Base-by-base conservation (phyloP, 345 rosid genomes). In the Noccaea caerulescens region DNA sequence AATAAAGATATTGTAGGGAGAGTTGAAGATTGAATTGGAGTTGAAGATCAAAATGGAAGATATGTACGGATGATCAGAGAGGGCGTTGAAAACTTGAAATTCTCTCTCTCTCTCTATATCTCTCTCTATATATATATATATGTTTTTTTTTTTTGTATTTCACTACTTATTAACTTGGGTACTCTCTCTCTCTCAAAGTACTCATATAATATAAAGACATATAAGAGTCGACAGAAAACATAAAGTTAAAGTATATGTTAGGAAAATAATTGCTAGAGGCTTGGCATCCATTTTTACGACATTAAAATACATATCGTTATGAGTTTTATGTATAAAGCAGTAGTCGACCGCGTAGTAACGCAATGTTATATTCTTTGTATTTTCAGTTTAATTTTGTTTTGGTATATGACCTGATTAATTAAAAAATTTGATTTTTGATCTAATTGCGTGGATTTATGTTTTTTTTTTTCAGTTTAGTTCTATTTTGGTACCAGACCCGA, bases 11-110 rank as follows among this genome's bases (percentile, higher is more conserved):
- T 20, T 49, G 54, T 7, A 52, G 36, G 4, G 50, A 54, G 30
- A 61, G 61, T 50, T 45, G 54, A 46, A 69, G 73, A 68, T 57
- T 18, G 68, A 63, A 63, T 25, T 25, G 5, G 30, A 61, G 61
- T 50, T 45, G 54, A 46, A 69, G 73, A 68, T 57, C n/a, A 32
- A 34, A 7, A 63, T 32, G 4, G 57, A 55, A 8, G 78, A 75
- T 60, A 68, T 68, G 78, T 75, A 75, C 78, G 78, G 78, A 75
- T 75, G 78, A 61, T 60, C 60, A 68, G 73, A 57, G 72, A 66
- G 51, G 37, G 36, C 63, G 63, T 75, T 60, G 73, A 75, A 52
- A 68, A 58, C 45, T 58, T 66, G 27, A 41, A 30, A 12, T 30
- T 32, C 45, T 65, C 36, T 39, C 25, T 27, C 45, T 65, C 44